Evolutionary conservation across 768 basidiomycete species (phyloP), one percentile per base, ranked within the genome.

Genomic region (Cyclocybe cylindracea): DNA sequence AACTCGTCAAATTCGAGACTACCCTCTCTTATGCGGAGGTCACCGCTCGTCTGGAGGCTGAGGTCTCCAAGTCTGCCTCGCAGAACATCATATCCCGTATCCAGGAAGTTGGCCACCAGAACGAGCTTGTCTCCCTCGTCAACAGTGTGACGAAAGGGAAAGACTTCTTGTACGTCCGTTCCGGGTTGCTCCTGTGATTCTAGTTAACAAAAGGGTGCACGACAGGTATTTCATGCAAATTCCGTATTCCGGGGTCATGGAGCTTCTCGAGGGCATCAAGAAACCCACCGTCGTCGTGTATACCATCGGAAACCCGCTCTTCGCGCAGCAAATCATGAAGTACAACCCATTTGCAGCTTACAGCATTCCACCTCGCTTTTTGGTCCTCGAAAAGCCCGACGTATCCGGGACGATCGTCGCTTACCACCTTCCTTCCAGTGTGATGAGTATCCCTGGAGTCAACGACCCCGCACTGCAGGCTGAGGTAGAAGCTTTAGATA

Each of bases 281-380:
- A 63, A 66, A 38, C 72, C 73, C 16, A 58, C 56, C 31, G 64
- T 72, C 1, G 57, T 69, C 38, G 60, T 76, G 10, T 83, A 83
- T 63, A 72, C 68, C 29, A 67, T 80, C 49, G 80, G 80, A 13
- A 82, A 82, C 61, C 82, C 82, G 2, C 62, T 79, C 44, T 64
- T 79, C 41, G 82, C 79, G 0, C 72, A 78, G 50, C 62, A 59
- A 2, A 73, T 83, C 56, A 47, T 82, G 45, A 57, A 64, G 48
- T 60, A 70, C 52, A 78, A 81, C 51, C 57, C 73, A 39, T 64
- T 64, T 11, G 74, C 70, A 0, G 77, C 68, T 2, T 63, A 70
- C 19, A 67, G 76, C 59, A 67, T 82, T 16, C 80, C 82, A 7
- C 78, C 72, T 18, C 72, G 76, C 14, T 38, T 82, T 7, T 61